Base-by-base conservation (phyloP, 2,329 filamentous ascomycete species). In the Botryotinia calthae region DNA sequence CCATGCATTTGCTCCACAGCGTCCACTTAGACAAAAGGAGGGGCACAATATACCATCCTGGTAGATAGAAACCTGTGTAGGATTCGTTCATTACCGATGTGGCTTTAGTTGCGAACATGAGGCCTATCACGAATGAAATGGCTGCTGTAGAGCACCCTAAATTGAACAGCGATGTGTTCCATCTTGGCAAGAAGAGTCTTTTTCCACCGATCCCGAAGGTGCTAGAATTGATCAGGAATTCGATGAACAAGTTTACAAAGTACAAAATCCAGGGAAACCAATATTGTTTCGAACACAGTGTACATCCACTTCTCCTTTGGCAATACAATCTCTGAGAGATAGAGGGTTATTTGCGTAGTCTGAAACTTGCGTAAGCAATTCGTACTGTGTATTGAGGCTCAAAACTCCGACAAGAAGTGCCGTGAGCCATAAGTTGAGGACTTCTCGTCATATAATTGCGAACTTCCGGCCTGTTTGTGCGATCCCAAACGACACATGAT, bases 401-500 rank as follows among this genome's bases (percentile, higher is more conserved):
- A 73, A 66, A 51, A 31, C 31, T 64, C 18, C 46, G 37, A 22
- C 28, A 31, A 42, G 34, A 28, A 14, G 31, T n/a, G 25, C 34
- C 61, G 61, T 42, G 59, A 22, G 56, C 56, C 72, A 73, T 74
- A 72, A 68, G 58, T 72, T 64, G 68, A 54, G 48, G 16, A 16
- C 1, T 42, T 51, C 14, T 54, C 64, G 6, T 48, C 31, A 37
- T n/a, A 59, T n/a, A 42, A 51, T 64, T 48, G 40, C 63, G 40
- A 64, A 54, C 61, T 18, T 31, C 34, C 9, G 28, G 51, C 20
- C 37, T 20, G 65, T 54, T 42, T 61, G 61, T 72, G 72, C 46
- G 56, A 46, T 44, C 31, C 42, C 54, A 37, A 54, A 46, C 40
- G 18, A 51, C 48, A 51, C 65, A 37, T 76, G 75, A 76, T 77